phyloP scores from a whole-genome alignment of 495 filamentous ascomycete species.

The Apodospora peruviana region DNA sequence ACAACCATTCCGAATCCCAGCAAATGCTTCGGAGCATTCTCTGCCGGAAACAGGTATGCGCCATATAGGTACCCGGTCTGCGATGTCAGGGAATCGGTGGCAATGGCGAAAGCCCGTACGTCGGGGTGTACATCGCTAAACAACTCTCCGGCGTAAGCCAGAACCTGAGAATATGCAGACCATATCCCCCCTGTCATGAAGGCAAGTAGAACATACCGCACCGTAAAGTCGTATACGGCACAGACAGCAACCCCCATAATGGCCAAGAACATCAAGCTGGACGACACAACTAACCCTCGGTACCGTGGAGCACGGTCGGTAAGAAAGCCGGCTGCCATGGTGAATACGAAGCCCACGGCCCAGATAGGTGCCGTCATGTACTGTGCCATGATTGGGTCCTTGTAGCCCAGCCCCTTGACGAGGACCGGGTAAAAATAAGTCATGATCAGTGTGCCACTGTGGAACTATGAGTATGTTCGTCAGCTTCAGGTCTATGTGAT shows the following conservation, averaged over 20 bases:
- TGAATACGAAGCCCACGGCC: conserved; percentile 36
- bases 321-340: conserved; percentile 24
- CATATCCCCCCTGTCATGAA: conserved; percentile 47
- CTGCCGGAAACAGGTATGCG: conserved; percentile 22
- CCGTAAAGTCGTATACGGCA: conserved; percentile 37
- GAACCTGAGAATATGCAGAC: conserved; percentile 37
- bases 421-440: conserved; percentile 51
- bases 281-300: conserved; percentile 25
- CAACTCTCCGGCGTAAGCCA: conserved; percentile 39
- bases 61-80: conserved; percentile 50
- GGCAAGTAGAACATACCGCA: conserved; percentile 46
- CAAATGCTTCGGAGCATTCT: conserved; percentile 20
- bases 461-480: no score
- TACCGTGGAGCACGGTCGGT: conserved; percentile 18
- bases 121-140: conserved; percentile 36
- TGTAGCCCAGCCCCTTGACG: conserved; percentile 40
- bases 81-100: conserved; percentile 43
- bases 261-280: conserved; percentile 35
- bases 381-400: conserved; percentile 32
- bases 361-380: conserved; percentile 40
- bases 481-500: no score
- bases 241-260: conserved; percentile 40
- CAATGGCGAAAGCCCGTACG: conserved; percentile 40
- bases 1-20: conserved; percentile 20
- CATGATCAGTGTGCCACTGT: conserved; percentile 36